Evolutionary conservation across 164 flowering plant genomes (phyloP).

Genomic region (Taxillus chinensis): DNA sequence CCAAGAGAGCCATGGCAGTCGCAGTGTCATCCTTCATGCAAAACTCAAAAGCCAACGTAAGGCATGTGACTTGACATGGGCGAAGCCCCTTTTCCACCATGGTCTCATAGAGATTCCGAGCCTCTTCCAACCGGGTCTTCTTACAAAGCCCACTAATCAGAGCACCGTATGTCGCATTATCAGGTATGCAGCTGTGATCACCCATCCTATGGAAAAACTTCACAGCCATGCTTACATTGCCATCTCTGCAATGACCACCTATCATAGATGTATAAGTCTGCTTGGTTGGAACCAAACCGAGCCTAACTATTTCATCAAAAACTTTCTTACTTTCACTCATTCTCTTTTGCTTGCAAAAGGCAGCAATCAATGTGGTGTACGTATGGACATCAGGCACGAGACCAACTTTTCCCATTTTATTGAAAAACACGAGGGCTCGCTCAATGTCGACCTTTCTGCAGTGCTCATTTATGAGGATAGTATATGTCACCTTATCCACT

Average conservation of each 20-base stretch:
- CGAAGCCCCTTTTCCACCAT: slow-evolving; percentile 69
- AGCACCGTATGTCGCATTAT: slow-evolving; percentile 76
- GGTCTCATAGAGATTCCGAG: slow-evolving; percentile 42
- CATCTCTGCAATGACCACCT: slow-evolving; percentile 59
- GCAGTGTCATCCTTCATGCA: slow-evolving; percentile 57
- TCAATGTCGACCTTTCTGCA: slow-evolving; percentile 35
- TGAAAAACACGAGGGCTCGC: slow-evolving; percentile 42
- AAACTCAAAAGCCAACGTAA: slow-evolving; percentile 72
- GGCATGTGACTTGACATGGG: slow-evolving; percentile 88
- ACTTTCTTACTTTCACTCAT: slow-evolving; percentile 55
- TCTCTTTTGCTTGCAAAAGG: slow-evolving; percentile 53
- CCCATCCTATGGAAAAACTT: slow-evolving; percentile 47
- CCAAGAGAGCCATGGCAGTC: slow-evolving; percentile 50
- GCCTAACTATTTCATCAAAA: slow-evolving; percentile 42
- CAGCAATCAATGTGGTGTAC: slow-evolving; percentile 53
- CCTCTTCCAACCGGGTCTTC: slow-evolving; percentile 59
- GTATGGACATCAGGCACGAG: slow-evolving; percentile 55
- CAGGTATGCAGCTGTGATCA: slow-evolving; percentile 51
- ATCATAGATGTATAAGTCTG: slow-evolving; percentile 85
- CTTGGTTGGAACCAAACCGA: slow-evolving; percentile 62
- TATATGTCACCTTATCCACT: slow-evolving; percentile 65
- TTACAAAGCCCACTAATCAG: slow-evolving; percentile 87
- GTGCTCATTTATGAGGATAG: slow-evolving; percentile 58
- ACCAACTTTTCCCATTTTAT: slow-evolving; percentile 53
- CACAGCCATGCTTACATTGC: slow-evolving; percentile 35